Evolutionary conservation across 2,329 filamentous ascomycete species (phyloP).

Genomic region (Colletotrichum nymphaeae): DNA sequence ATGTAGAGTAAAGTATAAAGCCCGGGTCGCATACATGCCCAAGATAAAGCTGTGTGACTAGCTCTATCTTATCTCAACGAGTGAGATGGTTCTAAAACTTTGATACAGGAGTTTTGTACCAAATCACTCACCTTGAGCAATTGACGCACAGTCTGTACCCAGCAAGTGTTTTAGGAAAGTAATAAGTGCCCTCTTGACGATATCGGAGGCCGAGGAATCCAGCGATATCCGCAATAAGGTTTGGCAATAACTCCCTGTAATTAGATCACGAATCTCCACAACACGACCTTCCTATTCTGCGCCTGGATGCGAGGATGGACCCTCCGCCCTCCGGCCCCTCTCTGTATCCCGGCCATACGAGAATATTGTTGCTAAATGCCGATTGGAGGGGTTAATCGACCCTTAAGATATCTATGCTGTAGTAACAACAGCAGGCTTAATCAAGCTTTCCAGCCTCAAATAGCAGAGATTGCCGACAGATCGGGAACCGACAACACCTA

Average conservation of each 20-base stretch:
- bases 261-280: constrained; percentile 2
- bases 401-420: background rate
- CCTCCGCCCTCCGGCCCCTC: background rate
- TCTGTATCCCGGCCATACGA: background rate
- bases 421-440: background rate
- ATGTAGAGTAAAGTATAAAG: too few species aligned
- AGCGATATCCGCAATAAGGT: background rate
- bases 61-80: too few species aligned
- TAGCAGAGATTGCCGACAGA: constrained; percentile 11
- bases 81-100: too few species aligned
- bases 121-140: too few species aligned
- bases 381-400: constrained; percentile 12
- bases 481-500: constrained; percentile 21
- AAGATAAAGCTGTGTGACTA: too few species aligned
- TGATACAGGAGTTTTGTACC: too few species aligned
- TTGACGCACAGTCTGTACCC: too few species aligned
- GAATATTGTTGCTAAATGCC: background rate
- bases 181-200: background rate
- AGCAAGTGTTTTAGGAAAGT: background rate
- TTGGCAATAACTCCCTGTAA: background rate
- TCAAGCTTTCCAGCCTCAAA: constrained; percentile 22
- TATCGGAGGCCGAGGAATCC: background rate
- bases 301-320: background rate
- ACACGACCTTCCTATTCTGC: constrained; percentile 20
- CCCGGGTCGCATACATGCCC: too few species aligned